Evolutionary conservation across 495 filamentous ascomycete species (phyloP).

Genomic region (Xylaria acuta): DNA sequence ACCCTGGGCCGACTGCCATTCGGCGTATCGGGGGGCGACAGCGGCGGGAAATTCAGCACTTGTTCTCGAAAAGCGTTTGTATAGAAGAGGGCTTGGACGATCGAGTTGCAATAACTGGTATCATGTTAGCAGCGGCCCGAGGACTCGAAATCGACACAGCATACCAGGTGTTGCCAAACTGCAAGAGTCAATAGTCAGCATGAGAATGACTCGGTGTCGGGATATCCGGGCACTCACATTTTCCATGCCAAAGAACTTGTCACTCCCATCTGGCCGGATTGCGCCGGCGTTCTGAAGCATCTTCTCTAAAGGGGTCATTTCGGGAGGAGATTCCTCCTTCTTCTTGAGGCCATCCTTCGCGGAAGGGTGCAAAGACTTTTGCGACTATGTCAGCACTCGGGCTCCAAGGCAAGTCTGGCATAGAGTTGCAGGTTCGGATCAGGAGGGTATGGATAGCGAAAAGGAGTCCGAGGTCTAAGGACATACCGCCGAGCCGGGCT

Average conservation of each 20-base stretch:
- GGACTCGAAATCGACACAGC: conserved; percentile 25
- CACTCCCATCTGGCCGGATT: conserved; percentile 84
- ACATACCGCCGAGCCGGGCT: conserved; percentile 44
- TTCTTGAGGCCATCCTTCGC: conserved; percentile 58
- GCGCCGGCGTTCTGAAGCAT: conserved; percentile 80
- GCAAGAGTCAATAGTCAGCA: conserved; percentile 36
- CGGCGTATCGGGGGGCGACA: conserved; percentile 52
- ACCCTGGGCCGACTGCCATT: conserved; percentile 53
- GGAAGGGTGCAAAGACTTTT: conserved; percentile 46
- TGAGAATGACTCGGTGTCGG: conserved; percentile 14
- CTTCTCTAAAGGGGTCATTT: conserved; percentile 82
- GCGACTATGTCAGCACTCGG: conserved; percentile 29
- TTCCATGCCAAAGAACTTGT: conserved; percentile 98
- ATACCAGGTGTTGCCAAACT: conserved; percentile 99
- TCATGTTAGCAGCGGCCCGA: conserved; percentile 35
- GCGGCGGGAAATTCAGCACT: conserved; percentile 87
- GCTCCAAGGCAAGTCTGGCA: neutral
- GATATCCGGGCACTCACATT: conserved; percentile 69
- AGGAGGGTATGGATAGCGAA: neutral
- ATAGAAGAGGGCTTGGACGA: conserved; percentile 95
- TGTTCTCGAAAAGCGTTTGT: conserved; percentile 94
- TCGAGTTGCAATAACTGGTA: conserved; percentile 92
- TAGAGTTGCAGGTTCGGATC: neutral
- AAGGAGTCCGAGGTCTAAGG: conserved; percentile 1
- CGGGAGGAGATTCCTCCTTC: conserved; percentile 72